phyloP scores from a whole-genome alignment of 352 stramenopile genomes.

The Phytopythium ostracodes region DNA sequence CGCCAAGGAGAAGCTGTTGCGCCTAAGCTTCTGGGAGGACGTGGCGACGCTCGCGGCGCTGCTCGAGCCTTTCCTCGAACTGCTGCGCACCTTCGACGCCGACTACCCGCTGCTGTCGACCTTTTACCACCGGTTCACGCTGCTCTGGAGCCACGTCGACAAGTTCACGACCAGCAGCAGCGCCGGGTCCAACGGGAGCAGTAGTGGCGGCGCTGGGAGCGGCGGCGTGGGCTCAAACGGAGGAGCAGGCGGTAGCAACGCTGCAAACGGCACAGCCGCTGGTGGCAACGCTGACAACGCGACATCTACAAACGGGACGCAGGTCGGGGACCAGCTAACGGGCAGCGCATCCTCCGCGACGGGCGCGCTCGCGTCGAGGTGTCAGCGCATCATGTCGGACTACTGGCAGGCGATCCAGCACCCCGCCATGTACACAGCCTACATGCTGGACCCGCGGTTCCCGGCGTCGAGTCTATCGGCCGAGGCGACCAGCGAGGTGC shows the following conservation, averaged over 20 bases:
- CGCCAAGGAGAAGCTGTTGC: conserved; percentile 44
- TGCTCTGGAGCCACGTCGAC: conserved; percentile 59
- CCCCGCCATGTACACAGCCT: conserved; percentile 71
- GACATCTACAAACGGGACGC: background rate
- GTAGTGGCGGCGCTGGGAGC: background rate
- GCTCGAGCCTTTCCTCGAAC: conserved; percentile 66
- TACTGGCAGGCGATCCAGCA: conserved; percentile 62
- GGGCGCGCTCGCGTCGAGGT: conserved; percentile 34
- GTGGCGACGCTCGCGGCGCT: conserved; percentile 43
- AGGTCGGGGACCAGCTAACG: background rate
- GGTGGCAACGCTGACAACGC: background rate
- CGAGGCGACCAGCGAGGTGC: conserved; percentile 52
- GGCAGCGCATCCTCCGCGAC: conserved; percentile 5
- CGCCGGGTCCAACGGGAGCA: background rate
- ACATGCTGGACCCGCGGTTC: conserved; percentile 73
- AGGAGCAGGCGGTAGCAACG: background rate
- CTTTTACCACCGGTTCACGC: conserved; percentile 72
- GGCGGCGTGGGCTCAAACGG: background rate
- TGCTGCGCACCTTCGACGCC: conserved; percentile 60
- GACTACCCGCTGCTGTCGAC: conserved; percentile 61
- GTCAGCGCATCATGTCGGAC: conserved; percentile 50
- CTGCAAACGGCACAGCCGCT: background rate
- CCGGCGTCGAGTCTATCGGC: conserved; percentile 41
- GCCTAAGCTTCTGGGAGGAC: conserved; percentile 52
- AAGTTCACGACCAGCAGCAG: conserved; percentile 19